Evolutionary conservation across 1,139 yeast species (phyloP), one percentile per base, ranked within the genome.

Genomic region (Candida sp.): DNA sequence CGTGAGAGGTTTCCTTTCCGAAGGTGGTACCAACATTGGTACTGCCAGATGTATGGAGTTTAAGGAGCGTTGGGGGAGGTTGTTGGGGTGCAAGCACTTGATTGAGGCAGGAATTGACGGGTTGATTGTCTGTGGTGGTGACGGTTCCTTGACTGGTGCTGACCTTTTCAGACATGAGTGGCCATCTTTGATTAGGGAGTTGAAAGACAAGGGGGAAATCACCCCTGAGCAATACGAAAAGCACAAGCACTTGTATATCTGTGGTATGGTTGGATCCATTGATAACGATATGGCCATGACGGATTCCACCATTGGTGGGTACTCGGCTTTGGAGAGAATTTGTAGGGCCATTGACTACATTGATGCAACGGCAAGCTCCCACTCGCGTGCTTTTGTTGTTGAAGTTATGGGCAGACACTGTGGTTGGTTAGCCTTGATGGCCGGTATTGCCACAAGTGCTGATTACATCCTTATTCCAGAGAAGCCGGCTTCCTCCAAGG

Each of bases 351-450:
- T 88, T 53, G 96, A 88, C 69, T 88, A 85, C 65, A 88, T 88
- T 54, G 94, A 88, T 66, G 94, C 93, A 42, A 88, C 96, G 37
- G 96, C 96, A 33, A 85, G 85, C 52, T 87, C 93, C 1, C 96
- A 88, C 67, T 87, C 91, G 28, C 75, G 96, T 66, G 96, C 96
- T 7, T 88, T 88, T 64, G 92, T 88, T 39, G 85, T 88, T 43
- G 96, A 88, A 69, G 96, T 88, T n/a, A 88, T 88, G 96, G 96
- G 96, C 54, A 80, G 96, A 69, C 94, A 88, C 63, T 88, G 96
- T 75, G 96, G 96, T 58, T 88, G 96, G 96, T 78, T 88, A 57
- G 94, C 90, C 1, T 72, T 88, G 58, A 88, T 88, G 90, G 88
- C 94, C 2, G 94, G 94, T 60, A 81, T 88, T 53, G 86, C 93